Percentiles rank a stretch among this genome's conserved stretches.
phyloP scores from a whole-genome alignment of 805 yeast genomes.

The Metschnikowia dekortorum region DNA sequence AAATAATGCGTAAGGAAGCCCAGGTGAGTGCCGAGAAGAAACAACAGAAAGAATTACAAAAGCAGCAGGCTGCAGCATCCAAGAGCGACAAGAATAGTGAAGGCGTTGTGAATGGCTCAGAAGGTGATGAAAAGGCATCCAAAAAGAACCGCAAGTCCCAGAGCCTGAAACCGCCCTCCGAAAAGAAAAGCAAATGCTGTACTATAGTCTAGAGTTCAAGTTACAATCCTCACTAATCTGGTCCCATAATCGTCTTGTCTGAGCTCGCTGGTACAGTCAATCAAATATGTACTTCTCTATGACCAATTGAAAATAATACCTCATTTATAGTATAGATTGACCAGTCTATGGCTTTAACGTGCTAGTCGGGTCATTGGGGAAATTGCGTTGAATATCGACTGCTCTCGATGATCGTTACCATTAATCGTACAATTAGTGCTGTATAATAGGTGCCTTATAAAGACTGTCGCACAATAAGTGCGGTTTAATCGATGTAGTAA shows the following conservation, averaged over 20 bases:
- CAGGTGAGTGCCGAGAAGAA: slow-evolving; percentile 42
- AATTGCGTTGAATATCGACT: too few relatives aligned
- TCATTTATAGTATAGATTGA: too few relatives aligned
- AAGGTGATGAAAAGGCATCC: slow-evolving; percentile 8
- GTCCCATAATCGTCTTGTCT: background rate
- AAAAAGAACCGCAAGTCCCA: slow-evolving; percentile 12
- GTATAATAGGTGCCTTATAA: too few relatives aligned
- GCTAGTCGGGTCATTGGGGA: too few relatives aligned
- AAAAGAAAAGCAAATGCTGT: slow-evolving; percentile 15
- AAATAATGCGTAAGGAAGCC: slow-evolving; percentile 74
- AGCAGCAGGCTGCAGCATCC: slow-evolving; percentile 28
- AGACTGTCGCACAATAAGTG: too few relatives aligned
- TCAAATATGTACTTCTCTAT: background rate
- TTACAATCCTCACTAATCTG: background rate
- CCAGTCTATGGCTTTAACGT: too few relatives aligned
- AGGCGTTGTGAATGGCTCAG: slow-evolving; percentile 2
- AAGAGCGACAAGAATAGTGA: slow-evolving; percentile 3
- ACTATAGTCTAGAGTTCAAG: slow-evolving; percentile 10
- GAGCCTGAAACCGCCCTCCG: slow-evolving; percentile 7
- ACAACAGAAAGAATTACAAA: slow-evolving; percentile 39
- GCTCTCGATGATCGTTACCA: too few relatives aligned
- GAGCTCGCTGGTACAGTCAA: background rate
- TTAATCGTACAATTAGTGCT: too few relatives aligned
- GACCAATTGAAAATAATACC: background rate
- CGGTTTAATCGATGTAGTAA: too few relatives aligned